Base-by-base conservation (phyloP, 1,284 basidiomycete genomes). In the Lignosus rhinocerotis region DNA sequence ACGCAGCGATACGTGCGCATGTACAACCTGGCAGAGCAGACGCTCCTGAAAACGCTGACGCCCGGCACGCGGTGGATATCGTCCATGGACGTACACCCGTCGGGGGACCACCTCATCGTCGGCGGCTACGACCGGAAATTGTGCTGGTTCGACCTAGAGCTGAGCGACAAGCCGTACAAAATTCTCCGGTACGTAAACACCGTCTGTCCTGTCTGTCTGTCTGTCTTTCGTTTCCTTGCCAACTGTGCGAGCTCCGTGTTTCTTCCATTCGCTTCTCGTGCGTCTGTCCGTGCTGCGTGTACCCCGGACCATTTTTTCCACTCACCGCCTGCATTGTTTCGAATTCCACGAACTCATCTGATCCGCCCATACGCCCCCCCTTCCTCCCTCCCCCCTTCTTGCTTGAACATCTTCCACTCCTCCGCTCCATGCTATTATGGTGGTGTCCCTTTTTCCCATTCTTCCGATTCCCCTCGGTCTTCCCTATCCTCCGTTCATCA, bases 131-230 rank as follows among this genome's bases (percentile, higher is more conserved):
- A 99, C 78, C 90, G 93, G 67, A 96, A 98, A 74, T 78, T 99
- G 16, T 95, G 93, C 69, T 99, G 97, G 97, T 99, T 99, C 75
- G 97, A 99, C 78, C 80, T 99, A 59, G 97, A 99, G 70, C 85
- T 99, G 55, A 92, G 90, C 68, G 89, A 92, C 66, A 95, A 96
- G 72, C 97, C 97, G 1, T 99, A 96, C 84, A 97, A 97, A 77
- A 88, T 97, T 57, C 79, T 99, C 66, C 87, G 95, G 88, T 93
- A 60, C 46, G 73, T 59, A 14, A 39, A 11, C 16, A 16, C 36
- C 11, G 11, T 38, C 34, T 31, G 31, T 34, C 17, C 5, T 14
- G 2, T 32, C 30, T 47, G 44, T 16, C 21, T 51, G 38, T 19
- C 34, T n/a, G 2, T 5, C 32, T 32, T 12, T 30, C 32, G 43